Evolutionary conservation across 2,329 filamentous ascomycete species (phyloP).

Genomic region (Microdochium trichocladiopsis): DNA sequence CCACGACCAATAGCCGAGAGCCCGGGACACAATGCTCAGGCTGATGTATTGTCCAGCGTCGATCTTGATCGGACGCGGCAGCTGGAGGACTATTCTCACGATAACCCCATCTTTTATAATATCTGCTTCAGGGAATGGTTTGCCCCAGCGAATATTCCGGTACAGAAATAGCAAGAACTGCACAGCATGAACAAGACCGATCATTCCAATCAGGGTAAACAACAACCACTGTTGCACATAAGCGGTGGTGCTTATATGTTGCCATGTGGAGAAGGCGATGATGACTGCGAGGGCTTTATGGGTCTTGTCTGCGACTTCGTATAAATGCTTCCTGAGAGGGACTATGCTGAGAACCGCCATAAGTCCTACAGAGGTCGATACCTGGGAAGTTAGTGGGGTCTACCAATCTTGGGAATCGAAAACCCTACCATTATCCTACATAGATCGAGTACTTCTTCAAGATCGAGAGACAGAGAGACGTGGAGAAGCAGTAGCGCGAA

Average conservation of each 20-base stretch:
- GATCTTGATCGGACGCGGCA: not conserved
- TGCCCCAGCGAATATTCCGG: not conserved
- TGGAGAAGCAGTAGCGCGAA: not conserved
- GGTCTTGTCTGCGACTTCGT: no score
- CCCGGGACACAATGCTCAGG: not conserved
- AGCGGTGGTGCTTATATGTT: not conserved
- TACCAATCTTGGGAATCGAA: not conserved
- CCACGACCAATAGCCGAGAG: not conserved
- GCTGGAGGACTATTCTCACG: not conserved
- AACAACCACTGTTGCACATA: not conserved
- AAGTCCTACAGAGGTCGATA: not conserved
- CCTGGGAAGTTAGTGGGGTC: not conserved
- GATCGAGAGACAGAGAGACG: not conserved
- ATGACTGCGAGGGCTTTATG: not conserved
- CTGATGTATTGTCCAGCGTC: not conserved
- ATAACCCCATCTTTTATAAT: not conserved
- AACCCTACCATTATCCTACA: not conserved
- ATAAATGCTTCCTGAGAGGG: not conserved
- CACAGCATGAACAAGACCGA: not conserved
- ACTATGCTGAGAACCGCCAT: not conserved
- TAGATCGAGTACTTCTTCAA: not conserved
- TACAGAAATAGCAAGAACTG: not conserved
- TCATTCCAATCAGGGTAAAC: not conserved
- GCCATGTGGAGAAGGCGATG: not conserved
- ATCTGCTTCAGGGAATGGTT: not conserved